Evolutionary conservation across 805 yeast species (phyloP).

Genomic region (Cephaloascus albidus): DNA sequence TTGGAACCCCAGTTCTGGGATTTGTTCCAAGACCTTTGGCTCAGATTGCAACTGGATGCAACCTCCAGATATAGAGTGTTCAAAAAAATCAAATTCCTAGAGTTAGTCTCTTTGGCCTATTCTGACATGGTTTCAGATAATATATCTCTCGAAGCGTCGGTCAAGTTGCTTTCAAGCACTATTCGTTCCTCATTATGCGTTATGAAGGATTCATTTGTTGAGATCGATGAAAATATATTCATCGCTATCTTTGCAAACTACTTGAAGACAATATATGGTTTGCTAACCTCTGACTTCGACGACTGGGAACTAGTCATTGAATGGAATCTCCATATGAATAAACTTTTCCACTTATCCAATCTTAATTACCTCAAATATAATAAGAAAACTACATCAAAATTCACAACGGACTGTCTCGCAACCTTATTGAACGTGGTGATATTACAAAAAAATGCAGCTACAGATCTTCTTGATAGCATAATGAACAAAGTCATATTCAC

Average conservation of each 20-base stretch:
- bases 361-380: conserved; percentile 14
- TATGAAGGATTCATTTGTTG: conserved; percentile 14
- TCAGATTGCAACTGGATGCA: conserved; percentile 11
- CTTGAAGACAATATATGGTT: conserved; percentile 2
- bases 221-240: conserved; percentile 20
- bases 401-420: conserved; percentile 15
- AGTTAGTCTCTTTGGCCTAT: conserved; percentile 8
- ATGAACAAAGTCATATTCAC: conserved; percentile 7
- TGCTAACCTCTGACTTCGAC: not conserved
- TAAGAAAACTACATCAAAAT: conserved; percentile 19
- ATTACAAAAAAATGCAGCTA: not conserved
- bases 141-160: not conserved
- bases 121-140: not conserved
- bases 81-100: conserved; percentile 31
- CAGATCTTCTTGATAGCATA: not conserved
- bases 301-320: conserved; percentile 2
- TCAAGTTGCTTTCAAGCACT: not conserved
- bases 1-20: conserved; percentile 37
- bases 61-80: conserved; percentile 28
- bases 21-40: conserved; percentile 34
- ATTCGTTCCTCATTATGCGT: not conserved
- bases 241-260: conserved; percentile 16
- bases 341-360: conserved; percentile 14
- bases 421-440: conserved; percentile 2
- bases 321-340: conserved; percentile 17